Percentiles rank a stretch among this genome's conserved stretches.
These are phyloP conservation scores for Diplocarpon rosae DNA, from an alignment of 2,329 filamentous ascomycete genomes.

Conservation along the genomic window DNA sequence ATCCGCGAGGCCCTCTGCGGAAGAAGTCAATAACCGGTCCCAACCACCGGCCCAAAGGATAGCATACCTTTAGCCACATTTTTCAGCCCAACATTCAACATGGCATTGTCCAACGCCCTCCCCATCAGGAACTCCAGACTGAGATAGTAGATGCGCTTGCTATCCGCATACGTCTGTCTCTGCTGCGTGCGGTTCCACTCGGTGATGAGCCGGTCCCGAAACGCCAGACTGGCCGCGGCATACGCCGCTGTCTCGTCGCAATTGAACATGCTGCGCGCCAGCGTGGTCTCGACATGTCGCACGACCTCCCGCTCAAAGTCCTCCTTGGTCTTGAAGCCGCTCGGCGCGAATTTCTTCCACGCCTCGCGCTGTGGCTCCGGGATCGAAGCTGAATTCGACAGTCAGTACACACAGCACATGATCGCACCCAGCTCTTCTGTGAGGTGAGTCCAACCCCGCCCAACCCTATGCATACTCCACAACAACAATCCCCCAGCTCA, in stretches of 20 bases:
- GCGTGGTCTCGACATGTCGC: slow-evolving; percentile 88
- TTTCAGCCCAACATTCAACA: slow-evolving; percentile 91
- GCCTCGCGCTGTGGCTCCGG: slow-evolving; percentile 79
- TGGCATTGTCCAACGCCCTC: slow-evolving; percentile 90
- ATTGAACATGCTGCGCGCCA: slow-evolving; percentile 94
- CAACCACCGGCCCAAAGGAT: not conserved
- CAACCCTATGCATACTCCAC: too few relatives aligned
- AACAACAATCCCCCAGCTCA: not conserved
- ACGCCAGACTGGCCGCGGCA: slow-evolving; percentile 78
- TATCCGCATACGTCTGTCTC: slow-evolving; percentile 79
- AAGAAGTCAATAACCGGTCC: slow-evolving; percentile 6
- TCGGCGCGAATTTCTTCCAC: slow-evolving; percentile 54
- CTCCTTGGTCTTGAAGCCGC: slow-evolving; percentile 66
- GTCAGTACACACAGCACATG: too few relatives aligned
- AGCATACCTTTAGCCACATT: slow-evolving; percentile 63
- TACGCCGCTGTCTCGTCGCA: slow-evolving; percentile 94
- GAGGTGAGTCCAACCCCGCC: too few relatives aligned
- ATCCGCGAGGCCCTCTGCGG: slow-evolving; percentile 66
- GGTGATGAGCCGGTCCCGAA: slow-evolving; percentile 83
- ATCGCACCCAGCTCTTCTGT: too few relatives aligned
- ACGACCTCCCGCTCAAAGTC: slow-evolving; percentile 83
- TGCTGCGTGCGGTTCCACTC: slow-evolving; percentile 99
- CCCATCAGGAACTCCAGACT: slow-evolving; percentile 98
- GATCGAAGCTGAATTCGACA: slow-evolving; percentile 48
- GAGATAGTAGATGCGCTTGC: slow-evolving; percentile 93